Base-by-base conservation (phyloP, 2,329 filamentous ascomycete genomes). In the Fusarium sp. region DNA sequence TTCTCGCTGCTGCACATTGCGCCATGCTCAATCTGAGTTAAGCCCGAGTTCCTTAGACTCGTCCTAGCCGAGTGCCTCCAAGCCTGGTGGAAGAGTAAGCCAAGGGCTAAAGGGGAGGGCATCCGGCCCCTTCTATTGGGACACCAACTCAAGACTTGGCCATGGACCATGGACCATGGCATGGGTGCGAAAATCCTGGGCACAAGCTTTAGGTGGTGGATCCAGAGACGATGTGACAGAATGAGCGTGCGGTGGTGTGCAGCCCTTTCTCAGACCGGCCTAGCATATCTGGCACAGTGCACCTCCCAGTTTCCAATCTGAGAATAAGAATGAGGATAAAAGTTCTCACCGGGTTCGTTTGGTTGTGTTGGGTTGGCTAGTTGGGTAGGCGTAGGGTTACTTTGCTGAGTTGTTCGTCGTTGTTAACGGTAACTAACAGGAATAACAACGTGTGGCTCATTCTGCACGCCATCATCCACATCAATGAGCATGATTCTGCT, bases 161-260 rank as follows among this genome's bases (percentile, higher is more conserved):
- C 28, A 51, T 21, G 46, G 39, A 28, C 20, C 10, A 20, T 44
- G 30, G 19, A 9, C 20, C 43, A 6, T 23, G 32, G 39, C 60
- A 63, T 40, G 65, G 65, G 51, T 49, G 28, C n/a, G 56, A 28
- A 40, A 42, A 28, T n/a, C 53, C 64, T 50, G 45, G 59, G 54
- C 55, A 69, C 67, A 68, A 70, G 67, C 63, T 70, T 65, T 62
- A 9, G 52, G 40, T 49, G 52, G 64, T 70, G 67, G 64, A 62
- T 62, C 64, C 53, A 24, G 46, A 44, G 65, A 36, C 50, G 65
- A 66, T 66, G 62, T 57, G 65, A 65, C 54, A 61, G 62, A 52
- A 63, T 65, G 48, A n/a, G 34, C 17, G 47, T 40, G 52, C 39
- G 51, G 49, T 48, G 47, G 45, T 64, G 32, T 42, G 53, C 63